Evolutionary conservation across 225 moss, liverwort and hornwort genomes (phyloP).

Genomic region (Physcomitrium patens): DNA sequence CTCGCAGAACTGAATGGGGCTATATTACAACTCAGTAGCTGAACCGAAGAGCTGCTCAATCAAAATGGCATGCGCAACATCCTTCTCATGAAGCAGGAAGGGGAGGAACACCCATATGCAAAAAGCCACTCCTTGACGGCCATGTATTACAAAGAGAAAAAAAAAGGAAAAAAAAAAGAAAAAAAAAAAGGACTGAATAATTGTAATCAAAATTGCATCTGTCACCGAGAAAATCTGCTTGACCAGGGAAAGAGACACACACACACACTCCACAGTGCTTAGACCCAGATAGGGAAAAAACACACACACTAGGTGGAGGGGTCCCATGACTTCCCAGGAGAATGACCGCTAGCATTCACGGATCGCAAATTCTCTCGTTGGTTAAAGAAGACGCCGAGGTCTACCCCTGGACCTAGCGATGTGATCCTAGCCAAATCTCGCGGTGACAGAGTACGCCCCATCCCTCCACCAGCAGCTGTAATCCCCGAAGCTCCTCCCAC

Average conservation of each 20-base stretch:
- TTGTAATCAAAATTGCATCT: conserved; percentile 63
- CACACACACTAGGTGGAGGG: conserved; percentile 56
- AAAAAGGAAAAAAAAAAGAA: too few species aligned
- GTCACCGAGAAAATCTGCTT: conserved; percentile 39
- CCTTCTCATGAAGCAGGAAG: conserved; percentile 26
- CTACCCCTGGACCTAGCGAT: conserved; percentile 80
- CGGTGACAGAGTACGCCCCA: conserved; percentile 84
- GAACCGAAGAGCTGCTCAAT: conserved; percentile 42
- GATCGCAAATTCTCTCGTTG: conserved; percentile 82
- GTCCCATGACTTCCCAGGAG: conserved; percentile 96
- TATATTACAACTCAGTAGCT: conserved; percentile 58
- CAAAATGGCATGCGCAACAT: conserved; percentile 50
- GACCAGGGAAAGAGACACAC: conserved; percentile 39
- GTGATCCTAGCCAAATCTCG: conserved; percentile 85
- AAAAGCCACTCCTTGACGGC: conserved; percentile 54
- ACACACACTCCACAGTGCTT: conserved; percentile 30
- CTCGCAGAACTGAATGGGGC: conserved; percentile 37
- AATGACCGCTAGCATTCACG: conserved; percentile 83
- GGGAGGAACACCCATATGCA: conserved; percentile 46
- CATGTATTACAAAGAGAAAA: conserved; percentile 48
- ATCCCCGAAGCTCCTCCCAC: conserved; percentile 82
- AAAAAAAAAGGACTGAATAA: conserved; percentile 22
- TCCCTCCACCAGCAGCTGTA: conserved; percentile 71
- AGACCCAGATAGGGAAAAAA: not conserved
- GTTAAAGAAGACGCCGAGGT: conserved; percentile 81